Evolutionary conservation across 2,329 filamentous ascomycete species (phyloP), one percentile per base, ranked within the genome.

Genomic region (Nemania abortiva): DNA sequence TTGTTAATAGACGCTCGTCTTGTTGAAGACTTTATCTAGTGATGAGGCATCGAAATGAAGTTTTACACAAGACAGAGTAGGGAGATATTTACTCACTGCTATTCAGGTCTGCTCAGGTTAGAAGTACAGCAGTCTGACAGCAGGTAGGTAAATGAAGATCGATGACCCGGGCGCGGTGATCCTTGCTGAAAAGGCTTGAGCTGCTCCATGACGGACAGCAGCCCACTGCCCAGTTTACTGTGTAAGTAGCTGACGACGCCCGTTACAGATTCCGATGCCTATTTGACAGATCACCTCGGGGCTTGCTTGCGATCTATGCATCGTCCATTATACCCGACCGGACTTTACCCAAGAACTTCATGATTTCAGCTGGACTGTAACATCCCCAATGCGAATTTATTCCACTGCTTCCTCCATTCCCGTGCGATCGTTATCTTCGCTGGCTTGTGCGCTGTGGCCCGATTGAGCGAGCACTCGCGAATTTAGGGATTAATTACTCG

Each of bases 371-470:
- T 37, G 18, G 37, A 63, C 10, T 13, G 24, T 18, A 15, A 3
- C 42, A 20, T 13, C 47, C 24, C 22, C 56, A 68, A 72, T 72
- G 68, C 63, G 65, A 66, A n/a, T 65, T 62, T 10, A 34, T 57
- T 31, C 47, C 20, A 31, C 24, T 42, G 54, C 37, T 39, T 57
- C 47, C 22, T 57, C 56, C 13, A 49, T 27, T 58, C 58, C 65
- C 60, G 63, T 59, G 65, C 39, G 37, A 39, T 56, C 63, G 56
- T 15, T 53, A n/a, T 39, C 65, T 45, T 42, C 34, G 45, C 31
- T 63, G 34, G 53, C 55, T 69, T 68, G 56, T 62, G 29, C 67
- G 47, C 47, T 65, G 64, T 66, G 70, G 67, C 68, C 70, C 5
- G 70, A 65, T 58, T 72, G 65, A 72, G 60, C 18, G n/a, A 37